Evolutionary conservation across 495 filamentous ascomycete genomes (phyloP), one percentile per base, ranked within the genome.

Genomic region (Penicillium lagena): DNA sequence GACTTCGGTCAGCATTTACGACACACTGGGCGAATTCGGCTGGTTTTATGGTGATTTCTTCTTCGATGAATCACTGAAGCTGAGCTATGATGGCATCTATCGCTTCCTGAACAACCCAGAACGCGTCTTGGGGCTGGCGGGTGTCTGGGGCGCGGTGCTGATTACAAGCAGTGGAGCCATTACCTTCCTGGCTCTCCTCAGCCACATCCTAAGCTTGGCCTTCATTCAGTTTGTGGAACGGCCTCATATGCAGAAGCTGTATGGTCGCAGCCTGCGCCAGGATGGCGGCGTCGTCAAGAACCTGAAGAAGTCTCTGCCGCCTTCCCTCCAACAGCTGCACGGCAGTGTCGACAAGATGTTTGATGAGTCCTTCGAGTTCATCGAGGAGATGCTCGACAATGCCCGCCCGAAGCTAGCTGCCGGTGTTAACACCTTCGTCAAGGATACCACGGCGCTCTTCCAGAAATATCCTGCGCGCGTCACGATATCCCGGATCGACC

Each of bases 11-110:
- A 95, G 90, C 62, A 94, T 97, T 47, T 95, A 96, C 66, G 89
- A 96, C 12, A 96, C 91, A 6, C 82, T 97, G 2, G 91, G 91
- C 35, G 93, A 98, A 59, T 97, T 96, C 59, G 94, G 94, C 51
- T 98, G 94, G 93, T 98, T 97, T 73, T 98, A 89, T 56, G 93
- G 93, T 10, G 93, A 98, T 63, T 98, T 98, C 72, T 96, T 96
- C 67, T 89, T 95, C 51, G 77, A 83, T 40, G 81, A 83, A 37
- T 79, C 81, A 9, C 83, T 80, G 14, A 94, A 95, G 55, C 76
- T 97, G 39, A 97, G 87, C 14, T 98, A 97, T 70, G 87, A 83
- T 50, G 94, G 93, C 40, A 98, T 98, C 54, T 98, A 98, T 61
- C 89, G 93, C 46, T 98, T 88, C 67, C 71, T 98, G 45, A 98